Base-by-base conservation (phyloP, 2,329 filamentous ascomycete genomes). In the Fusarium denticulatum region DNA sequence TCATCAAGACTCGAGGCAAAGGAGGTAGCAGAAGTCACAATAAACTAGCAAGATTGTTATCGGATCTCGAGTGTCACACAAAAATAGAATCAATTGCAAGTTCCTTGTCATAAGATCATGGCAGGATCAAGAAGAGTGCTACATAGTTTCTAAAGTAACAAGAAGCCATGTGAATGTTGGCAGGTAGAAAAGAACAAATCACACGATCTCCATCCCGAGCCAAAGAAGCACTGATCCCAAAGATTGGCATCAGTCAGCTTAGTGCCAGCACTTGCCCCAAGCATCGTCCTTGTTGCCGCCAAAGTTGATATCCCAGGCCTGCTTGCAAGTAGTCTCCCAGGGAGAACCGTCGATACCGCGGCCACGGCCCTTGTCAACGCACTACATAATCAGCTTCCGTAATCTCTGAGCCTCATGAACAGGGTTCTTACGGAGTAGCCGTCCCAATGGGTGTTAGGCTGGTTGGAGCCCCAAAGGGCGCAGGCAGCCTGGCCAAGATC, bases 211-310 rank as follows among this genome's bases (percentile, higher is more conserved):
- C 34, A 36, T 28, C 20, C 12, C 32, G 22, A 26, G 20, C 32
- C 26, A 15, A 26, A 20, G 4, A 26, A 36, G 30, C 7, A 26
- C 22, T 20, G 56, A 50, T 50, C 12, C 42, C 32, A 50, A n/a
- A 30, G 6, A 18, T 4, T 50, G 42, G 24, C 8, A 50, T 58
- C 32, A 50, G 56, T 47, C 24, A 28, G 7, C 22, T 43, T 71
- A 71, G 59, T 72, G 69, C 69, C 69, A 72, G 69, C 69, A 72
- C 10, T 68, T 60, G 6, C 69, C 69, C n/a, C 13, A 16, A n/a
- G 34, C 67, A 30, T 68, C 52, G 5, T 58, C 6, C 12, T 14
- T 30, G 58, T 71, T 68, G 28, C 69, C 69, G 0, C 69, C 69
- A 52, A 37, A 71, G 63, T 53, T 50, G 45, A 72, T 24, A 30